Evolutionary conservation across 2,329 filamentous ascomycete genomes (phyloP), one percentile per base, ranked within the genome.

Genomic region (Ophiobolus disseminans): DNA sequence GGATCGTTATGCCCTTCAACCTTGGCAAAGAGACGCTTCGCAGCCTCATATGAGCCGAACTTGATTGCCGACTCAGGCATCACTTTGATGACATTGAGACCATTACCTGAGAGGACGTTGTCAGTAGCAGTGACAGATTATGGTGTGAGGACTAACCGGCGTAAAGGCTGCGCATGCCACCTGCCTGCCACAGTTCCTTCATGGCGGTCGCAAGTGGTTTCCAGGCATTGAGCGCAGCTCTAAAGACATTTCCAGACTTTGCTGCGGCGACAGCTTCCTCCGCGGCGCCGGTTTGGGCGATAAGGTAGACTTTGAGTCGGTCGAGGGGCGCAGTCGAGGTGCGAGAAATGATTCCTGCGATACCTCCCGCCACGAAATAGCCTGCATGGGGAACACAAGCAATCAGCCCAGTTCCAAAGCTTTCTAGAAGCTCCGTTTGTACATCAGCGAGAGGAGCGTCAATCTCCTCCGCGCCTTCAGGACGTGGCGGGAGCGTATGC

Each of bases 51-150:
- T 16, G 92, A 93, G 51, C 94, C 94, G 72, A 99, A 99, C 75
- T 97, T 96, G 70, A 99, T 96, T 20, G 94, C 93, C 21, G 93
- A 97, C 76, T 99, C 94, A 0, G 94, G 94, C 91, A 97, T 96
- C 52, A 99, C 94, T 74, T 99, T 99, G 66, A 97, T 75, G 2
- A 99, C 91, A 63, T 99, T 99, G 61, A 99, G 79, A 3, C 94
- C 94, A 67, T 99, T 99, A 28, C 94, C 92, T 96, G 62, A 6
- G 17, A 20, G 8, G n/a, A 14, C 3, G n/a, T 14, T 13, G 30
- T 32, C 30, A 32, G 30, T 14, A 14, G 8, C n/a, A 14, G 2
- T 14, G 3, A 13, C 13, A 32, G 16, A 14, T 10, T 32, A 11
- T 32, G n/a, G 13, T 32, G 8, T 53, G 3, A 3, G 13, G 7